phyloP scores from a whole-genome alignment of 331 rosid genomes.

The Telfairia occidentalis region DNA sequence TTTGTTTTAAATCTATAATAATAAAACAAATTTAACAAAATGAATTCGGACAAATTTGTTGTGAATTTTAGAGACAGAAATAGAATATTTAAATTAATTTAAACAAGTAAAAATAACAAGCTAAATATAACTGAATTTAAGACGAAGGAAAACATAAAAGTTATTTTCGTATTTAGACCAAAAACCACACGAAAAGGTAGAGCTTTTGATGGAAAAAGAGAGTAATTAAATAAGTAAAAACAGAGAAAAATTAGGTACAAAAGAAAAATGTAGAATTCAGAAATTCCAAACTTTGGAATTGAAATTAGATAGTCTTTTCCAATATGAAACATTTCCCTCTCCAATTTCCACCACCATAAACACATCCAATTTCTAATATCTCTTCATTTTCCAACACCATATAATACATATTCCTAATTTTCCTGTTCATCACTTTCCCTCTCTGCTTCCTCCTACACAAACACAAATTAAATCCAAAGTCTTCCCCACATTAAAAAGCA shows the following conservation, averaged over 20 bases:
- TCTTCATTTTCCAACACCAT: background rate
- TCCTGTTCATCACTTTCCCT: background rate
- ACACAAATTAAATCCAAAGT: background rate
- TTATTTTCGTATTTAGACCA: no score
- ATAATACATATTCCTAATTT: no score
- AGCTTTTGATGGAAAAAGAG: background rate
- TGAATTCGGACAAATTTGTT: no score
- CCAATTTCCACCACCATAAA: background rate
- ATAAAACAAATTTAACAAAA: no score
- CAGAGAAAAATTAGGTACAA: background rate
- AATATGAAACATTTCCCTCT: background rate
- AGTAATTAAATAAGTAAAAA: background rate
- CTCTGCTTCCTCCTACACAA: background rate
- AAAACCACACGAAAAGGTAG: no score
- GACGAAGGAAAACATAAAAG: no score
- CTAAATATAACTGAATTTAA: no score
- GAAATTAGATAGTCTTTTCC: background rate
- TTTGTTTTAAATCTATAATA: no score
- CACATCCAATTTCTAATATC: background rate
- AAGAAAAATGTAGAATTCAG: background rate
- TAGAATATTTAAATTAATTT: no score
- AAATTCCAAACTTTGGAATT: background rate
- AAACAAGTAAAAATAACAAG: no score
- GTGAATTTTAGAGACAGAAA: no score
- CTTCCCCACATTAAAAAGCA: no score